Conservation (phyloP, 805 yeast species). For the Saccharomycodes ludwigii region DNA sequence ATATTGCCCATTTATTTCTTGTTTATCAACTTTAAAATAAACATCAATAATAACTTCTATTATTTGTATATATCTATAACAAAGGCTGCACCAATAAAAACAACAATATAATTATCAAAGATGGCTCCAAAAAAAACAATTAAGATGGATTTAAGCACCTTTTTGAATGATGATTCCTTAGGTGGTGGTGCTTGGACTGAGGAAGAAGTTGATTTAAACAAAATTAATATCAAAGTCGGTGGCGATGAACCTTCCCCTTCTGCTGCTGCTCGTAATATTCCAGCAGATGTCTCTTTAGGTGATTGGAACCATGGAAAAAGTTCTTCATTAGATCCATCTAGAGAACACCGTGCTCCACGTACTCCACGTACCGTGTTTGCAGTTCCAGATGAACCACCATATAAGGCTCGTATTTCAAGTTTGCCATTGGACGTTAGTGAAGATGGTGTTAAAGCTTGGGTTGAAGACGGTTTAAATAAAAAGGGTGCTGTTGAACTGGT, state of each 20-base stretch:
- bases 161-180: conserved; percentile 63
- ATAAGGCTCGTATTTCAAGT: conserved; percentile 77
- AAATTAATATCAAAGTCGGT: conserved; percentile 40
- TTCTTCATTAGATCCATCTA: conserved; percentile 27
- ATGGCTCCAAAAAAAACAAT: conserved; percentile 51
- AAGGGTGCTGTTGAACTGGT: conserved; percentile 49
- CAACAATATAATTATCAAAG: conserved; percentile 8
- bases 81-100: neutral
- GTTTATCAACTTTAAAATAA: too few relatives aligned
- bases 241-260: conserved; percentile 13
- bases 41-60: too few relatives aligned
- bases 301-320: conserved; percentile 21
- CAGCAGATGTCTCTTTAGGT: conserved; percentile 18
- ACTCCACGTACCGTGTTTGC: conserved; percentile 61
- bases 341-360: conserved; percentile 22
- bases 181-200: conserved; percentile 81
- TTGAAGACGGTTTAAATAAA: conserved; percentile 39
- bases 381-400: conserved; percentile 86
- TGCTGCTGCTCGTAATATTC: conserved; percentile 15
- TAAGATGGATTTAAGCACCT: conserved; percentile 80
- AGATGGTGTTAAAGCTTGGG: conserved; percentile 45
- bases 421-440: conserved; percentile 76
- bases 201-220: conserved; percentile 60
- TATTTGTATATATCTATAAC: neutral
- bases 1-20: too few relatives aligned